Conservation (phyloP, 495 filamentous ascomycete genomes). For the Xylaria telfairii region DNA sequence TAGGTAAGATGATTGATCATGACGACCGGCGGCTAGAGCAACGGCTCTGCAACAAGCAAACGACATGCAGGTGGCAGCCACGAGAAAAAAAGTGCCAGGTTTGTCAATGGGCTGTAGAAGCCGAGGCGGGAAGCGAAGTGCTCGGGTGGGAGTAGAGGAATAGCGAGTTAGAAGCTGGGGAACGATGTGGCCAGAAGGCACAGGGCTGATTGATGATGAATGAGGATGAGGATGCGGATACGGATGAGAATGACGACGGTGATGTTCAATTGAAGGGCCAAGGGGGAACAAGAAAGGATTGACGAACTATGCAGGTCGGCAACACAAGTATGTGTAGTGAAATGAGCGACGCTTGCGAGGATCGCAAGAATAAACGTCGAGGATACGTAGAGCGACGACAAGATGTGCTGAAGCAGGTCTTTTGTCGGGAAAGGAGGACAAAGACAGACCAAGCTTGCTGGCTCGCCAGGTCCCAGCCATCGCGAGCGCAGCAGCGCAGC, state of each 20-base stretch:
- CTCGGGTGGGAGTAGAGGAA: conserved; percentile 36
- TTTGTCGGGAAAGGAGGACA: conserved; percentile 25
- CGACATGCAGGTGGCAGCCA: conserved; percentile 34
- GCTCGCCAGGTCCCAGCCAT: conserved; percentile 3
- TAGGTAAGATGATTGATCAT: conserved; percentile 36
- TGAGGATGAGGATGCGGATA: conserved; percentile 28
- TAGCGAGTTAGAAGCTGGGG: conserved; percentile 30
- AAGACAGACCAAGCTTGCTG: conserved; percentile 18
- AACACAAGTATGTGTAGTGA: conserved; percentile 29
- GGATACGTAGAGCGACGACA: conserved; percentile 2
- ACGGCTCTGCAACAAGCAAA: conserved; percentile 46
- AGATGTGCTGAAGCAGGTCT: conserved; percentile 13
- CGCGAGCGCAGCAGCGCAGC: not conserved
- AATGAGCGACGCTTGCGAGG: conserved; percentile 13
- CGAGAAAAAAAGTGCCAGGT: conserved; percentile 32
- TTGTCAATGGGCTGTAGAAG: conserved; percentile 44
- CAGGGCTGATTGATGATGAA: too few species aligned
- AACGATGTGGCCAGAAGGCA: conserved; percentile 32
- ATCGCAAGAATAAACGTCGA: conserved; percentile 32
- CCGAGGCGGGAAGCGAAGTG: conserved; percentile 39
- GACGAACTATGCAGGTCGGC: conserved; percentile 48
- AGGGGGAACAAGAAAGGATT: conserved; percentile 39
- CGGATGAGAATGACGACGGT: conserved; percentile 31
- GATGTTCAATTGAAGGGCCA: conserved; percentile 25
- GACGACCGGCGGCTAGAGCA: conserved; percentile 40